Evolutionary conservation across 2,329 filamentous ascomycete genomes (phyloP).

Genomic region (Pseudofabraea citricarpa): DNA sequence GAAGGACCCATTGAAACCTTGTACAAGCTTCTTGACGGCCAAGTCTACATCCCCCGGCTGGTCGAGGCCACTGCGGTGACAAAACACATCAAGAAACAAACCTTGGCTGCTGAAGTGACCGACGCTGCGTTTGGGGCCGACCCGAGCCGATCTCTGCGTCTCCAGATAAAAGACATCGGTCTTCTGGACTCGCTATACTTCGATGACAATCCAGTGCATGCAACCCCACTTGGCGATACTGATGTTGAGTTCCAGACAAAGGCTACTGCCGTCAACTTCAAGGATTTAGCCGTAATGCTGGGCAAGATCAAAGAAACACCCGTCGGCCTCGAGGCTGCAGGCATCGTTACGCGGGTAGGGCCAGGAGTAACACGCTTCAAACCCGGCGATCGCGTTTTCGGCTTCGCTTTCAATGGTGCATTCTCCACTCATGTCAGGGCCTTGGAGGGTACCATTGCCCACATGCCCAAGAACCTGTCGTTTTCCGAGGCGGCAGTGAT

Average conservation of each 20-base stretch:
- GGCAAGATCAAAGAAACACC: slow-evolving; percentile 14
- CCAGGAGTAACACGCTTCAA: slow-evolving; percentile 1
- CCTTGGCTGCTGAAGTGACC: not conserved
- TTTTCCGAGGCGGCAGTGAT: slow-evolving; percentile 13
- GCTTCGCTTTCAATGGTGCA: slow-evolving; percentile 20
- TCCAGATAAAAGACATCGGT: slow-evolving; percentile 7
- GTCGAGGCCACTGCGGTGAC: not conserved
- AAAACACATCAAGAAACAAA: not conserved
- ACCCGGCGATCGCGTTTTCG: slow-evolving; percentile 13
- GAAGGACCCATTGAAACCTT: not conserved
- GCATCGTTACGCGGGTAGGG: slow-evolving; percentile 10
- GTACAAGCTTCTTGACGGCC: not conserved
- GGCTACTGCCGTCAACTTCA: slow-evolving; percentile 37
- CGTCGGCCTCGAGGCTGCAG: slow-evolving; percentile 8
- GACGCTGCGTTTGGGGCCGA: not conserved
- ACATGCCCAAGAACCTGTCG: slow-evolving; percentile 6
- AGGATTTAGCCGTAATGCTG: slow-evolving; percentile 33
- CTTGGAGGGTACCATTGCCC: slow-evolving; percentile 15
- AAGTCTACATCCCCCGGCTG: slow-evolving; percentile 1
- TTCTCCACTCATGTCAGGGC: slow-evolving; percentile 27
- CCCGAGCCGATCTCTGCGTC: not conserved
- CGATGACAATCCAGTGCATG: slow-evolving; percentile 3
- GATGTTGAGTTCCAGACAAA: slow-evolving; percentile 32
- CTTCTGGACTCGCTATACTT: slow-evolving; percentile 12
- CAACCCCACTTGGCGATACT: slow-evolving; percentile 13